A percentile compares a stretch with the other conserved stretches of the same genome.
These are phyloP conservation scores for Blastocystis sp. DNA, from an alignment of 352 stramenopile genomes.

Conservation along the genomic window DNA sequence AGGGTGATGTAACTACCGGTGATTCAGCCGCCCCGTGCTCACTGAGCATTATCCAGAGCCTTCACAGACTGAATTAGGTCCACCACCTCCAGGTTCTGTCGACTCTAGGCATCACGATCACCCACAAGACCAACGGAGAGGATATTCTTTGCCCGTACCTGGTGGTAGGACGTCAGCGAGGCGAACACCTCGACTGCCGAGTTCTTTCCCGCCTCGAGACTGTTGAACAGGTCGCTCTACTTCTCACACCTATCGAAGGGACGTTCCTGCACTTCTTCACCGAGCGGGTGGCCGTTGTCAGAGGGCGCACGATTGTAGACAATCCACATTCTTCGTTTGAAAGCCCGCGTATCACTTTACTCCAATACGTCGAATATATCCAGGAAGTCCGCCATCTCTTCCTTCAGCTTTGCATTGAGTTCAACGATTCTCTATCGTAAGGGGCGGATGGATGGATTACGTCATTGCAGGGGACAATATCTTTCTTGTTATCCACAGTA, in stretches of 20 bases:
- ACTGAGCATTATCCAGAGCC: slow-evolving; percentile 37
- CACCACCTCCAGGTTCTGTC: slow-evolving; percentile 40
- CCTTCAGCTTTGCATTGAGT: slow-evolving; percentile 34
- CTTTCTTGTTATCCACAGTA: not conserved
- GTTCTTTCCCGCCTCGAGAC: slow-evolving; percentile 37
- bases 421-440: slow-evolving; percentile 34
- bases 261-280: slow-evolving; percentile 36
- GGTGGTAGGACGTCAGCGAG: slow-evolving; percentile 18
- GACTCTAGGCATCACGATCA: slow-evolving; percentile 24
- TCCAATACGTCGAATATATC: slow-evolving; percentile 55
- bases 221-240: slow-evolving; percentile 42
- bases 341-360: not conserved
- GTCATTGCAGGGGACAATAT: slow-evolving; percentile 18
- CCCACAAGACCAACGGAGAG: not conserved
- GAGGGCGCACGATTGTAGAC: slow-evolving; percentile 31
- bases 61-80: slow-evolving; percentile 26
- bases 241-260: not conserved
- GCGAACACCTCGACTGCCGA: slow-evolving; percentile 52
- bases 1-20: slow-evolving; percentile 38
- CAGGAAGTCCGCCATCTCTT: slow-evolving; percentile 45
- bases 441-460: not conserved
- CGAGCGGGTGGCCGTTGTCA: slow-evolving; percentile 52
- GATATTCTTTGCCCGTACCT: slow-evolving; percentile 23
- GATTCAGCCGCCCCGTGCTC: not conserved
- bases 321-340: slow-evolving; percentile 53